These are phyloP conservation scores for Exophiala calicioides DNA, from an alignment of 2,329 filamentous ascomycete genomes.

Conservation along the genomic window DNA sequence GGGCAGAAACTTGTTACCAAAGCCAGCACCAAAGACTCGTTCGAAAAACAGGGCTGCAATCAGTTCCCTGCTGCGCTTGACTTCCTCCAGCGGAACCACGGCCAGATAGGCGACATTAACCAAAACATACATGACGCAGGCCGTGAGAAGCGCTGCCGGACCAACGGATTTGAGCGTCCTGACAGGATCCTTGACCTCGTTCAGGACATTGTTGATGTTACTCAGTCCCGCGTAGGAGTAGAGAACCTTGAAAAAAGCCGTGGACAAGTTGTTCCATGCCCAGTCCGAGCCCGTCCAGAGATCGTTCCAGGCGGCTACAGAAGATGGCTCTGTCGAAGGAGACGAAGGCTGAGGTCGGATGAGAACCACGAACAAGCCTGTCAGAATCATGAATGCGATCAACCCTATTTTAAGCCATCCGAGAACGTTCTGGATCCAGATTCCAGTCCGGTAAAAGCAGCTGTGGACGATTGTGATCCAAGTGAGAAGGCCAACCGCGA, in stretches of 20 bases:
- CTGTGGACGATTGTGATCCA: slow-evolving; percentile 61
- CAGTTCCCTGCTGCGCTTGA: slow-evolving; percentile 66
- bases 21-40: slow-evolving; percentile 58
- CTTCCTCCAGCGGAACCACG: slow-evolving; percentile 67
- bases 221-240: slow-evolving; percentile 68
- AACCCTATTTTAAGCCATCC: slow-evolving; percentile 30
- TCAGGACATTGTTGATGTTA: slow-evolving; percentile 70
- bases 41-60: slow-evolving; percentile 70
- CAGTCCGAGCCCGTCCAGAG: slow-evolving; percentile 67
- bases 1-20: slow-evolving; percentile 62
- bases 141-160: slow-evolving; percentile 60
- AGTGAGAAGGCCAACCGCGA: slow-evolving; percentile 61
- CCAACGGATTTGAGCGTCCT: slow-evolving; percentile 65
- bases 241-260: slow-evolving; percentile 64
- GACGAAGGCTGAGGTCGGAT: slow-evolving; percentile 15
- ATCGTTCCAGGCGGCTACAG: slow-evolving; percentile 48
- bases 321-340: slow-evolving; percentile 4
- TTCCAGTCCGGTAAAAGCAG: slow-evolving; percentile 48
- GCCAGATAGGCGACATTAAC: slow-evolving; percentile 66
- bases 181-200: slow-evolving; percentile 69
- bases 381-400: slow-evolving; percentile 55
- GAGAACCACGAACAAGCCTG: slow-evolving; percentile 61
- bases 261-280: slow-evolving; percentile 68
- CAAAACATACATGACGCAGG: slow-evolving; percentile 66
- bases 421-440: slow-evolving; percentile 31